These are phyloP conservation scores for Erythrobasidium yunnanense DNA, from an alignment of 768 basidiomycete species.

Conservation along the genomic window DNA sequence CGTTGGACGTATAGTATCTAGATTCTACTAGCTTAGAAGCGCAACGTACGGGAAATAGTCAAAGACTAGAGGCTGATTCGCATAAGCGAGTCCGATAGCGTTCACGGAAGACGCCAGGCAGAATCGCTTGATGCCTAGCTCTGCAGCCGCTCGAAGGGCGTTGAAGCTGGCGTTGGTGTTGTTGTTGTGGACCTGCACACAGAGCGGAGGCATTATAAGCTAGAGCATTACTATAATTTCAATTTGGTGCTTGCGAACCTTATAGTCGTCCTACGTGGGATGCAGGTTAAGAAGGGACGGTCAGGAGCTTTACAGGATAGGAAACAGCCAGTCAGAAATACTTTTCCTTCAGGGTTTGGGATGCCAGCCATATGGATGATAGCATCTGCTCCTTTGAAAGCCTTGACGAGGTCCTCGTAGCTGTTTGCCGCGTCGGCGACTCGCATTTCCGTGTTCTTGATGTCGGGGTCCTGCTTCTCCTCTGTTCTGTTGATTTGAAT, in stretches of 20 bases:
- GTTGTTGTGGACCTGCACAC: neutral
- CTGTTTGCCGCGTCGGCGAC: conserved; percentile 8
- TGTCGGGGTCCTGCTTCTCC: neutral
- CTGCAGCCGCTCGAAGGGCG: conserved; percentile 17
- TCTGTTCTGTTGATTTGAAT: conserved; percentile 13
- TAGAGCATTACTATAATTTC: neutral
- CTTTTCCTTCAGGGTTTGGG: conserved; percentile 12
- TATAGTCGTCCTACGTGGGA: no score
- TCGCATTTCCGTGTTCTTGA: conserved; percentile 11
- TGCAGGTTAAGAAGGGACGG: no score
- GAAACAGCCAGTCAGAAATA: no score
- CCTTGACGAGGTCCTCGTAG: conserved; percentile 9
- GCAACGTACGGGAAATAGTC: conserved; percentile 25
- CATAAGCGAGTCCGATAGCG: conserved; percentile 2
- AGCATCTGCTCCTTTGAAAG: conserved; percentile 18
- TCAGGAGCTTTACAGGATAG: no score
- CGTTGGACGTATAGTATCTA: no score
- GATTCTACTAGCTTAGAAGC: no score
- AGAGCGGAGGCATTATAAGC: neutral
- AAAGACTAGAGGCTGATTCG: conserved; percentile 3
- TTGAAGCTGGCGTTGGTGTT: conserved; percentile 17
- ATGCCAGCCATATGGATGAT: conserved; percentile 18
- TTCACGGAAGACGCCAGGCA: conserved; percentile 22
- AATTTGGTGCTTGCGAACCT: conserved; percentile 1
- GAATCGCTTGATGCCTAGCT: conserved; percentile 20